Evolutionary conservation across 1,139 yeast genomes (phyloP).

Genomic region (Yamadazyma sp.): DNA sequence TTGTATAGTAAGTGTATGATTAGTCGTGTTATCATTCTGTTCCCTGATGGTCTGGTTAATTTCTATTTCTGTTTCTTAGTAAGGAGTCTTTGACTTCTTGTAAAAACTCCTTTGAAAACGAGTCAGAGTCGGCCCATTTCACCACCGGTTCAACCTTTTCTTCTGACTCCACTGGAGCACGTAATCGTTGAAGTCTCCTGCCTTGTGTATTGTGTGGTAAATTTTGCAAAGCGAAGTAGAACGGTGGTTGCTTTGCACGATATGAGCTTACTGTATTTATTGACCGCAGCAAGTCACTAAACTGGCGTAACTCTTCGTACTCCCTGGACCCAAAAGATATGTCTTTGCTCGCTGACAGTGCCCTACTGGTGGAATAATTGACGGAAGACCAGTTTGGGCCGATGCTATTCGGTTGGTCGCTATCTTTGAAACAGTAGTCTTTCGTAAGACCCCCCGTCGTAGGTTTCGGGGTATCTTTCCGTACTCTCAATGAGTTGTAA

Average conservation of each 20-base stretch:
- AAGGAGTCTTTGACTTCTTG: slow-evolving; percentile 3
- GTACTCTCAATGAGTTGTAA: too few relatives aligned
- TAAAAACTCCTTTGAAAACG: slow-evolving; percentile 1
- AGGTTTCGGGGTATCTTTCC: too few relatives aligned
- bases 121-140: slow-evolving; percentile 5
- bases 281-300: neutral
- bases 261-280: neutral
- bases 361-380: too few relatives aligned
- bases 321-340: neutral
- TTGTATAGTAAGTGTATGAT: slow-evolving; percentile 6
- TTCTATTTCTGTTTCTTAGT: too few relatives aligned
- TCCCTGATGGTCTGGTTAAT: too few relatives aligned
- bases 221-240: neutral
- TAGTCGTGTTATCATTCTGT: slow-evolving; percentile 2
- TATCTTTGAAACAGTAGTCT: too few relatives aligned
- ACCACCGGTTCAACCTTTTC: neutral
- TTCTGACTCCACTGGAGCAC: neutral
- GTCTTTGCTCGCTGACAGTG: neutral
- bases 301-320: neutral
- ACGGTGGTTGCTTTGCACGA: neutral
- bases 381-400: too few relatives aligned
- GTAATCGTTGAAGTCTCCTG: neutral
- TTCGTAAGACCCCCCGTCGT: too few relatives aligned
- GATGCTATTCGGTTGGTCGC: too few relatives aligned
- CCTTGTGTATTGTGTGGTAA: neutral